phyloP scores from a whole-genome alignment of 257 asterid genomes.

The Nicotiana noctiflora region DNA sequence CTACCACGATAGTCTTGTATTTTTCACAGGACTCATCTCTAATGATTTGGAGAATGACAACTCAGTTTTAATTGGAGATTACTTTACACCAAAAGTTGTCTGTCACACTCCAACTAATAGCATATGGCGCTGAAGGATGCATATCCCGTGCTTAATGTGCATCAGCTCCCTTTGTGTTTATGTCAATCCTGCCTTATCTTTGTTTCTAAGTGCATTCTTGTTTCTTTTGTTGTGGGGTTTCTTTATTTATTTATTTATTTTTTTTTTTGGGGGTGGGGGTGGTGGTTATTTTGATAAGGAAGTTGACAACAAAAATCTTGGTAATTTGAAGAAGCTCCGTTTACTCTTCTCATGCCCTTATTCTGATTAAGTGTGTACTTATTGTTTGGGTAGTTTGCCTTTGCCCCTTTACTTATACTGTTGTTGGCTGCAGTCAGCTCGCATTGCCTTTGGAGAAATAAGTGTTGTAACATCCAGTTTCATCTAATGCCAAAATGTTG shows the following conservation, averaged over 20 bases:
- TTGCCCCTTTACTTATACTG: neutral
- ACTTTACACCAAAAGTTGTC: neutral
- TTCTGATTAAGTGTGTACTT: neutral
- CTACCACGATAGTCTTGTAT: neutral
- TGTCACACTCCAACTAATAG: neutral
- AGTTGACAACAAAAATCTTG: neutral
- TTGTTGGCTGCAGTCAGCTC: neutral
- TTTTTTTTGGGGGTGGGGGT: too few species aligned
- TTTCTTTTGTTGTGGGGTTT: neutral
- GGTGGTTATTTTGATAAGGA: neutral
- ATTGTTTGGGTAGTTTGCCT: neutral
- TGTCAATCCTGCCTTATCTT: neutral
- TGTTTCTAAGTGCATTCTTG: neutral
- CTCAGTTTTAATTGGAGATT: neutral
- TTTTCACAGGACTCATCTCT: neutral
- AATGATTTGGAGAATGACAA: neutral
- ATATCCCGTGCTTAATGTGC: neutral
- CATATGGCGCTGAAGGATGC: neutral
- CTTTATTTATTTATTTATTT: too few species aligned
- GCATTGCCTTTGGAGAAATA: neutral
- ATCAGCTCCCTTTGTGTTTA: neutral
- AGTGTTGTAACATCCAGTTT: conserved; percentile 1
- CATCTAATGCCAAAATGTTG: too few species aligned
- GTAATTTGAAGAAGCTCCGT: neutral
- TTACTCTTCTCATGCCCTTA: neutral